Evolutionary conservation across 2,329 filamentous ascomycete genomes (phyloP).

Genomic region (Xylaria sp.): DNA sequence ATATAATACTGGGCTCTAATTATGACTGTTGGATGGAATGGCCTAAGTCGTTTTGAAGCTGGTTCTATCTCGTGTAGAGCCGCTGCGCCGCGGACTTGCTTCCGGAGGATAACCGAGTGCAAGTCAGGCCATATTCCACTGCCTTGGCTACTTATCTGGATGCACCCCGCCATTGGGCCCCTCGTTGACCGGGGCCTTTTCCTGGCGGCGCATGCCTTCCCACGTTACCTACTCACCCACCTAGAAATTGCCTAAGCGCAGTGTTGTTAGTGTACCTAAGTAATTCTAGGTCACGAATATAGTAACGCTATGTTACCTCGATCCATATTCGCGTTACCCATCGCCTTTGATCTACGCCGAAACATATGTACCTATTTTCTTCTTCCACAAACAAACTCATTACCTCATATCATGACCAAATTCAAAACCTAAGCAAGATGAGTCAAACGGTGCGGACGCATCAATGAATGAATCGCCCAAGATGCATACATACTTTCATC

Average conservation of each 20-base stretch:
- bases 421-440: background rate
- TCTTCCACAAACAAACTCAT: background rate
- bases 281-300: background rate
- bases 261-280: background rate
- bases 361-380: too few species aligned
- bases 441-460: background rate
- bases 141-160: slow-evolving; percentile 14
- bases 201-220: background rate
- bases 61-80: slow-evolving; percentile 20
- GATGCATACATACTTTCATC: background rate
- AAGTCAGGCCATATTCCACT: slow-evolving; percentile 24
- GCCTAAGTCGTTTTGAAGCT: background rate
- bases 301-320: background rate
- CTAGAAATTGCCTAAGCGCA: background rate
- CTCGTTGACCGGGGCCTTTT: slow-evolving; percentile 9
- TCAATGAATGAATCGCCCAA: background rate
- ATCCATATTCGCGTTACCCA: background rate
- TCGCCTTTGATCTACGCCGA: background rate
- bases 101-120: slow-evolving; percentile 13
- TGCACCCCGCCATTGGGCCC: slow-evolving; percentile 34
- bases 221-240: background rate
- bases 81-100: slow-evolving; percentile 30
- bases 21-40: slow-evolving; percentile 8
- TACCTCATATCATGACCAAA: background rate
- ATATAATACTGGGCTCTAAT: slow-evolving; percentile 26